phyloP scores from a whole-genome alignment of 2,329 filamentous ascomycete genomes.

The Fusarium sp. region DNA sequence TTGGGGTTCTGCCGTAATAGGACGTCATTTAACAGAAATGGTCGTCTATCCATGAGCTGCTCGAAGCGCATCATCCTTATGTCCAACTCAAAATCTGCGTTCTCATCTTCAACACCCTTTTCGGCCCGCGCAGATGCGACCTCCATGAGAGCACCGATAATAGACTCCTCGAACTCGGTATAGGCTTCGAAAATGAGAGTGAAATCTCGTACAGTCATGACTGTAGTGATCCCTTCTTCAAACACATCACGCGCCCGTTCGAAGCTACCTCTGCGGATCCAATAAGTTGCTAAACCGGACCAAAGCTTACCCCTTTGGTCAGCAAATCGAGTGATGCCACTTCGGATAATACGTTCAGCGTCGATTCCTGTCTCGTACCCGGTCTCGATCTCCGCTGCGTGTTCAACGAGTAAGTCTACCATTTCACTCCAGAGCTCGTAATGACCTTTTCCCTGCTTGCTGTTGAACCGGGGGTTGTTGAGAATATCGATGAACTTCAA shows the following conservation, averaged over 20 bases:
- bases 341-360: conserved; percentile 91
- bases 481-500: conserved; percentile 91
- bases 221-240: conserved; percentile 95
- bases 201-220: conserved; percentile 98
- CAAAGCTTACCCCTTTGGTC: conserved; percentile 96
- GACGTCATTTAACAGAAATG: conserved; percentile 96
- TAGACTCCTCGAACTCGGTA: conserved; percentile 94
- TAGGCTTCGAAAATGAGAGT: conserved; percentile 97
- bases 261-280: conserved; percentile 92
- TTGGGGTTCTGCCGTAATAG: conserved; percentile 94
- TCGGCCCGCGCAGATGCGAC: conserved; percentile 82
- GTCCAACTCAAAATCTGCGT: conserved; percentile 93
- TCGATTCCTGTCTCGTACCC: conserved; percentile 85
- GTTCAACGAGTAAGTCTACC: conserved; percentile 91
- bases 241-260: conserved; percentile 93
- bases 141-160: conserved; percentile 92
- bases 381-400: conserved; percentile 86
- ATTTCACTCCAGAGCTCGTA: conserved; percentile 99
- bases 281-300: conserved; percentile 95
- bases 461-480: conserved; percentile 89
- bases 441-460: conserved; percentile 92
- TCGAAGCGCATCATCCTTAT: conserved; percentile 98
- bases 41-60: conserved; percentile 95
- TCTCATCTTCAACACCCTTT: conserved; percentile 79
- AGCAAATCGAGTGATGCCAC: conserved; percentile 88